Evolutionary conservation across 768 basidiomycete species (phyloP).

Genomic region (Psilocybe sp.): DNA sequence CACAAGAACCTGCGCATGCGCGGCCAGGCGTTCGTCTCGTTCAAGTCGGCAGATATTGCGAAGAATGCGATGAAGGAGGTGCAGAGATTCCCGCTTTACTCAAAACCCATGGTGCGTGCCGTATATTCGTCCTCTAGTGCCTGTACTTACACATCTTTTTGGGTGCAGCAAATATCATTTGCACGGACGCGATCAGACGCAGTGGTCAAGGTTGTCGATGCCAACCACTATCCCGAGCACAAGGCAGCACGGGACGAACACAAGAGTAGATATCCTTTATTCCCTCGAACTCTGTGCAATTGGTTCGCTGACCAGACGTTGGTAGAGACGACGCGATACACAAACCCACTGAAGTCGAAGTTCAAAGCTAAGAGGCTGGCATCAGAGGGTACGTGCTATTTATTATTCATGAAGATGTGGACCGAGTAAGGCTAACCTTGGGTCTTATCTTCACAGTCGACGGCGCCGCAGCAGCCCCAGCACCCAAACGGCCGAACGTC

Average conservation of each 20-base stretch:
- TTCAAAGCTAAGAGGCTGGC: slow-evolving; percentile 79
- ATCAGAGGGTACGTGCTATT: slow-evolving; percentile 58
- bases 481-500: slow-evolving; percentile 76
- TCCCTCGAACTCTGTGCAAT: not conserved
- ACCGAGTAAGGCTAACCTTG: slow-evolving; percentile 8
- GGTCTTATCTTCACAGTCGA: slow-evolving; percentile 46
- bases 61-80: slow-evolving; percentile 91
- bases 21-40: slow-evolving; percentile 97
- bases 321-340: slow-evolving; percentile 75
- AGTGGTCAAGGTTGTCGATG: slow-evolving; percentile 76
- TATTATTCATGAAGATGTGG: slow-evolving; percentile 2
- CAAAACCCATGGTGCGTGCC: slow-evolving; percentile 85
- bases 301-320: slow-evolving; percentile 5
- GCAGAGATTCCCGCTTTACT: slow-evolving; percentile 90
- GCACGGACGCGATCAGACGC: slow-evolving; percentile 87
- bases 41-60: slow-evolving; percentile 78
- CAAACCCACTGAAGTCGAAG: slow-evolving; percentile 89
- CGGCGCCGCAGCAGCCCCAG: slow-evolving; percentile 61
- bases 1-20: slow-evolving; percentile 96
- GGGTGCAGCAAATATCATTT: slow-evolving; percentile 86
- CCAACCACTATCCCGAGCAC: slow-evolving; percentile 67
- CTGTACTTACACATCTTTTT: slow-evolving; percentile 2
- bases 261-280: slow-evolving; percentile 62
- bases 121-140: not conserved
- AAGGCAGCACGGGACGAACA: slow-evolving; percentile 71